phyloP scores from a whole-genome alignment of 108 stramenopile genomes.

The Skeletonema marinoi region DNA sequence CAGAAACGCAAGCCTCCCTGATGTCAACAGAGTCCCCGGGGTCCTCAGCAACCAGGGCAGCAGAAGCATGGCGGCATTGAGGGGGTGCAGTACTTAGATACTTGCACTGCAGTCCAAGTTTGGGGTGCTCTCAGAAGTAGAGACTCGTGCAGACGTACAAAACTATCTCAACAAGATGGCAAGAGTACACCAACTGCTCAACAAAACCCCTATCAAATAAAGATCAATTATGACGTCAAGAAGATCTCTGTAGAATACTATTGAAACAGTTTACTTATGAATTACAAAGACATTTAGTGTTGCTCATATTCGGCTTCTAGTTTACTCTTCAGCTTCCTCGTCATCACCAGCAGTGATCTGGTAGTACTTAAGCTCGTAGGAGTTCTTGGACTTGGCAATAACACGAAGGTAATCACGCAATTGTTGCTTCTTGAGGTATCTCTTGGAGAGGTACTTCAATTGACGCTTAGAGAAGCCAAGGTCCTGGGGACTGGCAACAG shows the following conservation, averaged over 20 bases:
- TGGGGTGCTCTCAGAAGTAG: too few species aligned
- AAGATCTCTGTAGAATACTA: background rate
- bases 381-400: slow-evolving; percentile 93
- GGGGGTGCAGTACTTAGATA: too few species aligned
- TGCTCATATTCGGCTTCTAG: background rate
- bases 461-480: slow-evolving; percentile 96
- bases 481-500: slow-evolving; percentile 88
- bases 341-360: slow-evolving; percentile 74
- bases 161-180: too few species aligned
- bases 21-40: too few species aligned
- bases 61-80: too few species aligned
- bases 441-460: slow-evolving; percentile 98
- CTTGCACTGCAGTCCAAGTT: too few species aligned
- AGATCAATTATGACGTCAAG: too few species aligned
- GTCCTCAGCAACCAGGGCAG: too few species aligned
- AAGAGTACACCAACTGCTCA: too few species aligned
- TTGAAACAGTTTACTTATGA: background rate
- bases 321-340: slow-evolving; percentile 72
- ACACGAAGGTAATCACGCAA: slow-evolving; percentile 98
- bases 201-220: too few species aligned
- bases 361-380: slow-evolving; percentile 90
- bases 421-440: slow-evolving; percentile 99
- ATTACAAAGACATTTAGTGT: background rate
- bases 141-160: too few species aligned
- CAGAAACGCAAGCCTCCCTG: too few species aligned